A percentile compares a stretch with the other conserved stretches of the same genome.
Evolutionary conservation across 345 rosid genomes (phyloP).

Genomic region (Physaria fendleri): DNA sequence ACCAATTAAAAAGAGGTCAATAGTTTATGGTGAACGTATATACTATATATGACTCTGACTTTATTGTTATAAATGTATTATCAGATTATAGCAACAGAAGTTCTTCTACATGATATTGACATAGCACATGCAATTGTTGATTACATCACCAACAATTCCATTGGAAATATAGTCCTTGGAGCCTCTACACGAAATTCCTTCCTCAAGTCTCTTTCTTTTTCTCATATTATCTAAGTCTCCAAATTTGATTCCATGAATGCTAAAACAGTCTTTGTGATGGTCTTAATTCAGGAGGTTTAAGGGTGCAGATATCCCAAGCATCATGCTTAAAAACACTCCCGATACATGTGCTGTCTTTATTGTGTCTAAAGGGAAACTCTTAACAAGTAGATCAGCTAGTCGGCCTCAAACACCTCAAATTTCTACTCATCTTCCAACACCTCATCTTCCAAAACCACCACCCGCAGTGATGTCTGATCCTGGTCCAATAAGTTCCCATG

Average conservation of each 20-base stretch:
- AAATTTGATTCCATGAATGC: not conserved
- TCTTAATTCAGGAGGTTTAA: constrained; percentile 47
- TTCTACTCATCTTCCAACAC: no score
- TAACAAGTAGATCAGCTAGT: no score
- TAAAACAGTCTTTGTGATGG: constrained; percentile 7
- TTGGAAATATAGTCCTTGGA: constrained; percentile 52
- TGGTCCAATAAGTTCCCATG: no score
- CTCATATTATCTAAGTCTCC: constrained; percentile 25
- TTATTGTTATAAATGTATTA: not conserved
- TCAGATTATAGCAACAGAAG: constrained; percentile 54
- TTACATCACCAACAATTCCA: constrained; percentile 35
- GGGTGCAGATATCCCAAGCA: no score
- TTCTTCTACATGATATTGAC: constrained; percentile 53
- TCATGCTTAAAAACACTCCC: no score
- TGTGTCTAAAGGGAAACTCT: no score
- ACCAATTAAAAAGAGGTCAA: no score
- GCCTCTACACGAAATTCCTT: constrained; percentile 41
- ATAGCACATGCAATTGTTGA: constrained; percentile 47
- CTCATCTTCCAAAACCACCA: no score
- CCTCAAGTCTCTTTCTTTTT: constrained; percentile 30
- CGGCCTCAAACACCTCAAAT: no score
- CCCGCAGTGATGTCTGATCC: no score
- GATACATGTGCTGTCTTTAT: no score
- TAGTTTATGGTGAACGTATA: no score
- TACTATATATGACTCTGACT: not conserved